Percentiles rank a stretch among this genome's conserved stretches.
Conservation (phyloP, 139 green algal genomes). For the Tetraselmis striata region DNA sequence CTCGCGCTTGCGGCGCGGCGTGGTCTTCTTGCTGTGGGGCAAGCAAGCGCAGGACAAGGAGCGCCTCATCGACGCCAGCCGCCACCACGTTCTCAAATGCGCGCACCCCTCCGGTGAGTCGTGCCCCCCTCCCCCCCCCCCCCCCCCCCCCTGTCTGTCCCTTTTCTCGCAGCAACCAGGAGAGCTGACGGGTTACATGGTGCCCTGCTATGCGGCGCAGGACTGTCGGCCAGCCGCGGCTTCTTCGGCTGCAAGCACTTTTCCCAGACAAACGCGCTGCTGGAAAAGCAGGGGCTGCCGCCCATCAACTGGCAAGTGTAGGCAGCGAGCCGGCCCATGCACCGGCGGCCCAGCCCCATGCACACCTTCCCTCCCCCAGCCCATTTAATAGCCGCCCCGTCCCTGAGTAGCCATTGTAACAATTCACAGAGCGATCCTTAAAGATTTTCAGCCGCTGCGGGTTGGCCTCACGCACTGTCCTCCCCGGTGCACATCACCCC, state of each 20-base stretch:
- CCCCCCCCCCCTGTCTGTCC: background rate
- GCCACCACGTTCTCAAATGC: conserved; percentile 62
- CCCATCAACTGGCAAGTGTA: conserved; percentile 77
- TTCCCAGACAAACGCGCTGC: conserved; percentile 62
- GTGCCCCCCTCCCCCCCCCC: too few relatives aligned
- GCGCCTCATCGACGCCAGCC: conserved; percentile 36
- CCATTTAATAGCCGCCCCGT: too few relatives aligned
- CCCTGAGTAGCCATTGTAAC: too few relatives aligned
- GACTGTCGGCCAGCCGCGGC: conserved; percentile 52
- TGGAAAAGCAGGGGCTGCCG: conserved; percentile 48
- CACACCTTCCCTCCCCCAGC: too few relatives aligned
- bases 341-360: too few relatives aligned
- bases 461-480: too few relatives aligned
- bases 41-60: conserved; percentile 58
- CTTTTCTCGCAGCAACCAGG: too few relatives aligned
- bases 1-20: conserved; percentile 37
- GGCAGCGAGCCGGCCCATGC: too few relatives aligned
- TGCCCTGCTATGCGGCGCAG: background rate
- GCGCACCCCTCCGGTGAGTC: conserved; percentile 57
- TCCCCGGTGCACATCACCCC: too few relatives aligned
- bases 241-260: conserved; percentile 91
- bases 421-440: too few relatives aligned
- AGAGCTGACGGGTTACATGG: too few relatives aligned
- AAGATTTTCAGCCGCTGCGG: too few relatives aligned
- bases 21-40: conserved; percentile 92